Evolutionary conservation across 345 rosid species (phyloP).

Genomic region (Melaleuca quinquenervia): DNA sequence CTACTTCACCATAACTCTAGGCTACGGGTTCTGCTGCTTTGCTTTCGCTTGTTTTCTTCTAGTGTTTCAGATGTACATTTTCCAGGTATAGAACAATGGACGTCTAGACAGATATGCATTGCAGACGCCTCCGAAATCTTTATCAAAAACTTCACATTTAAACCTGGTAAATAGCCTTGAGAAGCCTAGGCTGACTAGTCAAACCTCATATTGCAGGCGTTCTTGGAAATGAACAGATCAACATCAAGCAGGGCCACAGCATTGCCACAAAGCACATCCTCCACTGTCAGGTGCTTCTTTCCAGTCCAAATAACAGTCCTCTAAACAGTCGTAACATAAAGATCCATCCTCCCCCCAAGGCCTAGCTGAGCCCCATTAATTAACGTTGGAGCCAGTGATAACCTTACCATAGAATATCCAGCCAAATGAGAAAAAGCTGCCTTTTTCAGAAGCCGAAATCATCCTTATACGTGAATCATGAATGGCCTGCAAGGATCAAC

Average conservation of each 20-base stretch:
- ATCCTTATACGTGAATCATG: slow-evolving; percentile 67
- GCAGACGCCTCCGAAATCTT: slow-evolving; percentile 68
- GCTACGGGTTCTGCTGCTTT: background rate
- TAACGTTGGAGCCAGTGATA: slow-evolving; percentile 49
- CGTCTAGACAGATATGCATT: slow-evolving; percentile 16
- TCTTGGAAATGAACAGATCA: slow-evolving; percentile 62
- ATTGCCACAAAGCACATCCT: slow-evolving; percentile 82
- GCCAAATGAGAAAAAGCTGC: slow-evolving; percentile 68
- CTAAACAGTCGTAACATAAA: slow-evolving; percentile 41
- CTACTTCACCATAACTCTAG: background rate
- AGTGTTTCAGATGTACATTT: background rate
- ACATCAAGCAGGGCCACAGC: slow-evolving; percentile 69
- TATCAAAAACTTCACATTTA: slow-evolving; percentile 72
- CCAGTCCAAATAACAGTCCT: slow-evolving; percentile 85
- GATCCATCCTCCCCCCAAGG: slow-evolving; percentile 64
- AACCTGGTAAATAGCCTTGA: slow-evolving; percentile 56
- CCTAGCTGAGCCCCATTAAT: slow-evolving; percentile 77
- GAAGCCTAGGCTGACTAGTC: slow-evolving; percentile 63
- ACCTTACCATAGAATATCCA: slow-evolving; percentile 63
- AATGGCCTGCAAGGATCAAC: slow-evolving; percentile 62
- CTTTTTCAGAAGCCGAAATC: slow-evolving; percentile 81
- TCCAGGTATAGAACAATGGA: background rate
- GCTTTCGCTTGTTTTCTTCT: background rate
- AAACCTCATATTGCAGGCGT: slow-evolving; percentile 65
- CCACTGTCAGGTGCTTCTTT: slow-evolving; percentile 69